Conservation (phyloP, 441 rosid genomes). For the Erodium moschatum region DNA sequence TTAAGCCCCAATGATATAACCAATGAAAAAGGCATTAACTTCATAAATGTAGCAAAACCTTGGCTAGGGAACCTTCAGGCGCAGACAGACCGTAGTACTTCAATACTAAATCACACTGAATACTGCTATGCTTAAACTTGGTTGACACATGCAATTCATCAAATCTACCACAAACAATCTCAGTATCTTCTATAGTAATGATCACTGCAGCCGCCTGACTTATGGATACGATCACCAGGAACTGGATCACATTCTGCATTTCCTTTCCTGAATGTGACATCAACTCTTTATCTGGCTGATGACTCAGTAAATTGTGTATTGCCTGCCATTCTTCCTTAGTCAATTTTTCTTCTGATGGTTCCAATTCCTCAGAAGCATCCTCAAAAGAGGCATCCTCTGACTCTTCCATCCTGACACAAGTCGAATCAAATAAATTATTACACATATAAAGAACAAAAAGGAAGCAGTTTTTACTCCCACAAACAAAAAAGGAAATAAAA, state of each 20-base stretch:
- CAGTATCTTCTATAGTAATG: constrained; percentile 50
- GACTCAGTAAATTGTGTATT: constrained; percentile 78
- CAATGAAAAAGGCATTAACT: no score
- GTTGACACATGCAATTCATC: constrained; percentile 80
- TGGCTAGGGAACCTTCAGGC: constrained; percentile 96
- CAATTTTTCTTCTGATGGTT: constrained; percentile 50
- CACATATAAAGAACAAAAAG: background rate
- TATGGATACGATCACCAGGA: constrained; percentile 68
- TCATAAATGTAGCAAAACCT: constrained; percentile 49
- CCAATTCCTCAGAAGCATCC: constrained; percentile 45
- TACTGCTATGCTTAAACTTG: constrained; percentile 66
- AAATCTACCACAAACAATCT: constrained; percentile 89
- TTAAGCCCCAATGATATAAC: background rate
- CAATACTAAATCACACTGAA: constrained; percentile 62
- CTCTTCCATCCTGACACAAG: constrained; percentile 44
- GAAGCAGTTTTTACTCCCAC: background rate
- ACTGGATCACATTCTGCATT: constrained; percentile 71
- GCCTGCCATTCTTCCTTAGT: constrained; percentile 98
- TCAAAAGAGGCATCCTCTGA: constrained; percentile 46
- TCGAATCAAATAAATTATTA: constrained; percentile 16
- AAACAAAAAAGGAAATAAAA: background rate
- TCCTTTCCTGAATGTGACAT: constrained; percentile 59
- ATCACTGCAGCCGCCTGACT: constrained; percentile 86
- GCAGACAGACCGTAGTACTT: constrained; percentile 90
- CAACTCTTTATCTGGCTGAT: constrained; percentile 75